phyloP scores from a whole-genome alignment of 2,329 filamentous ascomycete species.

The Seiridium cupressi region DNA sequence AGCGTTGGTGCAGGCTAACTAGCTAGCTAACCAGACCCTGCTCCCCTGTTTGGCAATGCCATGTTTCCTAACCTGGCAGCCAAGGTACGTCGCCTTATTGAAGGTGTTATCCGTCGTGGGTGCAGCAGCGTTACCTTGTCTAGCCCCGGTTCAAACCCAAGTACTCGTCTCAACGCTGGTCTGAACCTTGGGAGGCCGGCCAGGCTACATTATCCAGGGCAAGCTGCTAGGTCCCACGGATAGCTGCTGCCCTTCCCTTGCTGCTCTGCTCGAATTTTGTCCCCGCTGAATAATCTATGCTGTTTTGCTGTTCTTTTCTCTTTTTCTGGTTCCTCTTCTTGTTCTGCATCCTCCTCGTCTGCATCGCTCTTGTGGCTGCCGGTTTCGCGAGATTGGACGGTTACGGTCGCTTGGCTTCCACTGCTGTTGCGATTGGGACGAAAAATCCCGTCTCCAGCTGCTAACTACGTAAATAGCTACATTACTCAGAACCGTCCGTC shows the following conservation, averaged over 20 bases:
- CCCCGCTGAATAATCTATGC: not conserved
- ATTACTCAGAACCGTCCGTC: not conserved
- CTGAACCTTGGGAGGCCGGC: not conserved
- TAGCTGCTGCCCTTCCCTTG: not conserved
- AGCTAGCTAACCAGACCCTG: no score
- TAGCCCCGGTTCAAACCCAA: slow-evolving; percentile 3
- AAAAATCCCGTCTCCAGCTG: no score
- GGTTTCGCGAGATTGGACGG: no score
- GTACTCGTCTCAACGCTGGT: slow-evolving; percentile 1
- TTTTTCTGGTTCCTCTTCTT: no score
- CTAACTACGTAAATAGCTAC: not conserved
- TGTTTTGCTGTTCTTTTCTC: not conserved
- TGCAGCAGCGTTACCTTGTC: not conserved
- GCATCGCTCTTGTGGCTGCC: no score
- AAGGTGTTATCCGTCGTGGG: not conserved
- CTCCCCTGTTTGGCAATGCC: not conserved
- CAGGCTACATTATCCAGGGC: not conserved
- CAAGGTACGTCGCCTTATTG: not conserved
- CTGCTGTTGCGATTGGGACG: no score
- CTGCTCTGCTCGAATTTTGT: not conserved
- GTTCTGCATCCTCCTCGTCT: no score
- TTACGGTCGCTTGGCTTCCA: no score
- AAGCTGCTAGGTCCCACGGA: not conserved
- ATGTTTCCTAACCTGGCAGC: not conserved
- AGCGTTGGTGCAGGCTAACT: no score